Evolutionary conservation across 73 alveolate genomes (phyloP), one percentile per base, ranked within the genome.

Genomic region (Paramecium bursaria): DNA sequence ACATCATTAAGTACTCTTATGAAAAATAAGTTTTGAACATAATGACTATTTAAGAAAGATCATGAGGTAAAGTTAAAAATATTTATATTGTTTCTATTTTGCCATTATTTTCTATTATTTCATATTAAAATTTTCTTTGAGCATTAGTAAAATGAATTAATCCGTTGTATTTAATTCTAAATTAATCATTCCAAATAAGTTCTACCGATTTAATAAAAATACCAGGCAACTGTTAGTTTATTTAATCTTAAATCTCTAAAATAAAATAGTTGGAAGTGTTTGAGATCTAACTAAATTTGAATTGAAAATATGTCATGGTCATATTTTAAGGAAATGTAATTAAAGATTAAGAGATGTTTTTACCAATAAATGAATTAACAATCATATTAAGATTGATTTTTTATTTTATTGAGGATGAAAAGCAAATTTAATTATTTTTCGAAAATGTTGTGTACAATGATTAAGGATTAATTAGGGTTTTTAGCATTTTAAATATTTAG

Each of bases 371-470:
- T 15, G 22, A 15, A 4, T 42, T 21, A 11, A 19, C 50, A 13
- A 67, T 35, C 44, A 21, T 35, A 14, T 31, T 23, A 21, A 67
- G 19, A 67, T 67, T 67, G 21, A 67, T 27, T 3, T 25, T 10
- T 42, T 67, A 67, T 47, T 67, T 67, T 4, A 25, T 44, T 35
- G 33, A 17, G 21, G 60, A 39, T 25, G 50, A 25, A 67, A 67
- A 67, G 44, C 82, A 67, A 17, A 67, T 67, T 35, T 19, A 39
- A 42, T 7, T 67, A 67, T 67, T 42, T 10, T 0, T 67, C 44
- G 50, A 42, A 67, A 67, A 67, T 39, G 60, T 67, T 39, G 82
- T 67, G 21, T 67, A 67, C 7, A 67, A 57, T 39, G 33, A n/a
- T 67, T 67, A 15, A 0, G 82, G 82, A 67, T 67, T 67, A 6